These are phyloP conservation scores for Fragaria vesca DNA, from an alignment of 306 rosid genomes.

Conservation along the genomic window DNA sequence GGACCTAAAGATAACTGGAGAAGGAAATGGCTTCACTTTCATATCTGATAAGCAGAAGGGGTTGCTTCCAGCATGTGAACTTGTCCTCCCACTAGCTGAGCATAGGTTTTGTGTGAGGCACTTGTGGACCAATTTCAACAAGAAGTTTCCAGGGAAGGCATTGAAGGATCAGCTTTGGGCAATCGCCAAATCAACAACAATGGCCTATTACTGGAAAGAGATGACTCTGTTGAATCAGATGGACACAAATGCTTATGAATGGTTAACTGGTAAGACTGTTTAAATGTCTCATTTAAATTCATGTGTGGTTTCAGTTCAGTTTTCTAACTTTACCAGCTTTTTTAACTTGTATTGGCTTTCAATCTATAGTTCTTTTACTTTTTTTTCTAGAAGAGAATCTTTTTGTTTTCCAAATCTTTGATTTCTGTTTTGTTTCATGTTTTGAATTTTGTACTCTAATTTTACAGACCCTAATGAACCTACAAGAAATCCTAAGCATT, in stretches of 20 bases:
- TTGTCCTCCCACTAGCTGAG: not conserved
- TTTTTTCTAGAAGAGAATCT: too few species aligned
- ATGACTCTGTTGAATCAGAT: too few species aligned
- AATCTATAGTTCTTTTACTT: too few species aligned
- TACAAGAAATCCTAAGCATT: not conserved
- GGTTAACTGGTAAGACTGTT: not conserved
- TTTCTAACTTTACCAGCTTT: too few species aligned
- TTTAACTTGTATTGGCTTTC: too few species aligned
- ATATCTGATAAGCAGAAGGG: not conserved
- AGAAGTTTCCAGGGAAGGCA: fast-evolving
- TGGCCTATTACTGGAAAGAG: not conserved
- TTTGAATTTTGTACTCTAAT: too few species aligned
- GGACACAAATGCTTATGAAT: not conserved
- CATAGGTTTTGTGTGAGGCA: not conserved
- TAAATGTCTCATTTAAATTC: too few species aligned
- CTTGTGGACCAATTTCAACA: not conserved
- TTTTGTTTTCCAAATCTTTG: too few species aligned
- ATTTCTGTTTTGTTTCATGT: too few species aligned
- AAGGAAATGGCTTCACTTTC: not conserved
- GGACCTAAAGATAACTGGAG: not conserved
- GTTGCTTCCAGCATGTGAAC: not conserved
- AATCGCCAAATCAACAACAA: not conserved
- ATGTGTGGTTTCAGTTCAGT: too few species aligned
- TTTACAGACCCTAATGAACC: not conserved
- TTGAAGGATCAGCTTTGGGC: not conserved